Base-by-base conservation (phyloP, 2,329 filamentous ascomycete genomes). In the Clarireedia paspali region DNA sequence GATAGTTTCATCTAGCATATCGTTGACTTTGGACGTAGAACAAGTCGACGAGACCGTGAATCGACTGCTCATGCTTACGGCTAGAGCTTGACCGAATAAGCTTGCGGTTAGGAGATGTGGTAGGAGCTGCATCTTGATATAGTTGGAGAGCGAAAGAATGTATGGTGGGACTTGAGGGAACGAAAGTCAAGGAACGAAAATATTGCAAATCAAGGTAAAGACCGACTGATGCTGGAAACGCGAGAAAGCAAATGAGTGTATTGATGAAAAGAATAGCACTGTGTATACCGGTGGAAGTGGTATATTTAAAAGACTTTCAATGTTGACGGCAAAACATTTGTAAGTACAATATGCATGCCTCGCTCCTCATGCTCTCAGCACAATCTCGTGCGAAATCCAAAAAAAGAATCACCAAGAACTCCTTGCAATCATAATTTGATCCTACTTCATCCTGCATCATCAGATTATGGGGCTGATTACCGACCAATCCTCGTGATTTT, bases 21-120 rank as follows among this genome's bases (percentile, higher is more conserved):
- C 50, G 24, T 53, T 38, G n/a, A 53, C 40, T 42, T 53, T 53
- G 5, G 50, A 46, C 6, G 40, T 46, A 12, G 50, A 53, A 34
- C 40, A 53, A 45, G 40, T 53, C 7, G 50, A 53, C 15, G 50
- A 53, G 17, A 53, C 40, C 4, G 50, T 53, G 40, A 53, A 53
- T 4, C 50, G 40, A 53, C 50, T 53, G 39, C 50, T 53, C 40
- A 53, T 53, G 40, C 40, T 53, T 20, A 46, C 50, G n/a, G 39
- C 40, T 20, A 46, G 7, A 9, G 40, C 40, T 30, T 46, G 40
- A 24, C 40, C 20, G 36, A 53, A 30, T n/a, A 53, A 27, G 20
- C 50, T 17, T 6, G 50, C 12, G 3, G 50, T 46, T 2, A 46
- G 34, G n/a, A 53, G 26, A 15, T 17, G 46, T 20, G 50, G 20